These are phyloP conservation scores for Pichia rugopelliculosa DNA, from an alignment of 805 yeast species.

Conservation along the genomic window DNA sequence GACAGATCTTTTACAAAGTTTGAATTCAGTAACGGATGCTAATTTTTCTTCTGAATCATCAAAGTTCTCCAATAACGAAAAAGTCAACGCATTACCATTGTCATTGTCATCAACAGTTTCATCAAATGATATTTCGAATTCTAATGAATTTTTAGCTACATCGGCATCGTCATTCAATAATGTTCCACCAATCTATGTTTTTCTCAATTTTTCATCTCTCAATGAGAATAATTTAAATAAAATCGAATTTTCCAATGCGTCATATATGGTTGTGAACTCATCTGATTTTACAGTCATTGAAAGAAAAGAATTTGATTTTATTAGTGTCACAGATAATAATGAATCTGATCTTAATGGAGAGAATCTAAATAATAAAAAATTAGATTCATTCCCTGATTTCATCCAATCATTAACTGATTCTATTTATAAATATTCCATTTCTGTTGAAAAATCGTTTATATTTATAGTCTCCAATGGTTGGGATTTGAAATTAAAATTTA, in stretches of 20 bases:
- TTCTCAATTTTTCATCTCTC: not conserved
- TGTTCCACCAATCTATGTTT: not conserved
- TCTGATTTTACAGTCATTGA: not conserved
- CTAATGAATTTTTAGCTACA: not conserved
- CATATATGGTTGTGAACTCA: conserved; percentile 2
- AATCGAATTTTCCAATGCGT: conserved; percentile 1
- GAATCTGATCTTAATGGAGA: not conserved
- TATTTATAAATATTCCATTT: conserved; percentile 5
- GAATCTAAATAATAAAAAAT: not conserved
- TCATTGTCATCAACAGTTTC: not conserved
- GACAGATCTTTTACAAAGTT: not conserved
- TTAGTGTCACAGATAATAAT: not conserved
- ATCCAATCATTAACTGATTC: conserved; percentile 9
- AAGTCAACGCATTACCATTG: not conserved
- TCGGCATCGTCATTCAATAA: not conserved
- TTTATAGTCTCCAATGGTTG: conserved; percentile 60
- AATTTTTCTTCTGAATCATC: not conserved
- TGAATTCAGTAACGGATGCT: not conserved
- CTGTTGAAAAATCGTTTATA: conserved; percentile 39
- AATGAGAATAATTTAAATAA: conserved; percentile 2
- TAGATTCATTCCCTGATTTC: conserved; percentile 1
- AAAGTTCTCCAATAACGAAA: not conserved
- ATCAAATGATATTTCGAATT: not conserved
- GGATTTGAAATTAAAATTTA: conserved; percentile 70
- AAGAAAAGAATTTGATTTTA: not conserved